Conservation (phyloP, 768 basidiomycete species). For the Naganishia antarctica region DNA sequence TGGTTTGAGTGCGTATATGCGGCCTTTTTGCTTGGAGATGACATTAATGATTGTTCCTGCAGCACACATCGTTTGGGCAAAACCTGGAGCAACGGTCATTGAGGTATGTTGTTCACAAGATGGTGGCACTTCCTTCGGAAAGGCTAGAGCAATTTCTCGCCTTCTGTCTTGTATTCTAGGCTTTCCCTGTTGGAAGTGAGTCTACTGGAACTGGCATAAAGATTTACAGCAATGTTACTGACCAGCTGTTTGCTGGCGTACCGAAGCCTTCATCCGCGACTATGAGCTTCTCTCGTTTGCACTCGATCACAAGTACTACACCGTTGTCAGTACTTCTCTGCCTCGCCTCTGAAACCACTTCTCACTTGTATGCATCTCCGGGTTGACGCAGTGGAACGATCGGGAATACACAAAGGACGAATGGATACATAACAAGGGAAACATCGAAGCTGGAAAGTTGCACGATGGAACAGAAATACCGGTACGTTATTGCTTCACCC, state of each 20-base stretch:
- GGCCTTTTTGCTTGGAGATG: too few species aligned
- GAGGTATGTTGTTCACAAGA: slow-evolving; percentile 22
- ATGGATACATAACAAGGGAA: slow-evolving; percentile 26
- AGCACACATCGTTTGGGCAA: slow-evolving; percentile 34
- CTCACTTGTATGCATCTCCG: background rate
- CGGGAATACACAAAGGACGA: slow-evolving; percentile 28
- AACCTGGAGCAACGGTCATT: slow-evolving; percentile 30
- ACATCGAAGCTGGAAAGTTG: slow-evolving; percentile 24
- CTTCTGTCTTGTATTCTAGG: background rate
- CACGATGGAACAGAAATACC: slow-evolving; percentile 32
- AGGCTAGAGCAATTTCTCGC: background rate
- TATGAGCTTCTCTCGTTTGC: slow-evolving; percentile 32
- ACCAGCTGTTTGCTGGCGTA: background rate
- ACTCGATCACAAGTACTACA: slow-evolving; percentile 31
- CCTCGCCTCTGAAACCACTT: background rate
- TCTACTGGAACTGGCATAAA: too few species aligned
- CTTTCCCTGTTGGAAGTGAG: slow-evolving; percentile 7
- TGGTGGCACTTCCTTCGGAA: background rate
- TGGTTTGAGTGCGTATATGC: slow-evolving; percentile 27
- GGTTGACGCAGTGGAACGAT: slow-evolving; percentile 34
- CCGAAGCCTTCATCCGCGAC: slow-evolving; percentile 29
- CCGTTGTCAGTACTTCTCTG: slow-evolving; percentile 26
- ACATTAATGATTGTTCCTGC: too few species aligned
- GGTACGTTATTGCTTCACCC: slow-evolving; percentile 16
- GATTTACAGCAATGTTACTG: too few species aligned